phyloP scores from a whole-genome alignment of 2,329 filamentous ascomycete species.

The Fusarium dlaminii region DNA sequence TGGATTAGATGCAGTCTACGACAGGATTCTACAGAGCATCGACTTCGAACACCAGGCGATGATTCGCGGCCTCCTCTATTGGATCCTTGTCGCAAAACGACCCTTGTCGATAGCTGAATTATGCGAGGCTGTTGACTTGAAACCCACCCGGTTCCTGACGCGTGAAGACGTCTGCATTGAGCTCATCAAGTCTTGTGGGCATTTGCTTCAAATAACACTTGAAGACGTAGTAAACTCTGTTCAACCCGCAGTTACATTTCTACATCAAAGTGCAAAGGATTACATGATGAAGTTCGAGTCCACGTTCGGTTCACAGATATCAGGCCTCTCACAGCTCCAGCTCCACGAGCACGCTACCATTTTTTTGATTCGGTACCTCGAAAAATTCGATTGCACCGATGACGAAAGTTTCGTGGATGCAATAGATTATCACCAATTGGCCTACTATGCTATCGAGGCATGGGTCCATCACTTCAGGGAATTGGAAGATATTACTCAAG shows the following conservation, averaged over 20 bases:
- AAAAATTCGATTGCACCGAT: background rate
- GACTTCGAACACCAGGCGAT: too few relatives aligned
- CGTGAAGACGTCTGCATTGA: slow-evolving; percentile 1
- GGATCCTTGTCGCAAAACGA: background rate
- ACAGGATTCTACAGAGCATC: background rate
- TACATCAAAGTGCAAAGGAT: slow-evolving; percentile 13
- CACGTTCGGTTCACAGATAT: rapidly evolving
- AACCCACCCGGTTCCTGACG: background rate
- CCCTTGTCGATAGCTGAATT: background rate
- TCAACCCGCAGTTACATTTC: background rate
- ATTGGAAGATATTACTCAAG: background rate
- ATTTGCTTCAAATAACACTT: slow-evolving; percentile 10
- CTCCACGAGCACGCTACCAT: background rate
- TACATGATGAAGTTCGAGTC: background rate
- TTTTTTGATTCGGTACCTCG: background rate
- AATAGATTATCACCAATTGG: too few relatives aligned
- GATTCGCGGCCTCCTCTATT: too few relatives aligned
- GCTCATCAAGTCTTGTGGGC: background rate
- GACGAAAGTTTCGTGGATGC: too few relatives aligned
- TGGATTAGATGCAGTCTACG: background rate
- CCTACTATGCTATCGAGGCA: rapidly evolving
- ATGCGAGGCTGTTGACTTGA: background rate
- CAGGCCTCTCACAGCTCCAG: rapidly evolving
- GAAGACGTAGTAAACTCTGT: background rate
- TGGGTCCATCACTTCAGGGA: rapidly evolving